Evolutionary conservation across 2,329 filamentous ascomycete species (phyloP), one percentile per base, ranked within the genome.

Genomic region (Trichoderma atroviride): DNA sequence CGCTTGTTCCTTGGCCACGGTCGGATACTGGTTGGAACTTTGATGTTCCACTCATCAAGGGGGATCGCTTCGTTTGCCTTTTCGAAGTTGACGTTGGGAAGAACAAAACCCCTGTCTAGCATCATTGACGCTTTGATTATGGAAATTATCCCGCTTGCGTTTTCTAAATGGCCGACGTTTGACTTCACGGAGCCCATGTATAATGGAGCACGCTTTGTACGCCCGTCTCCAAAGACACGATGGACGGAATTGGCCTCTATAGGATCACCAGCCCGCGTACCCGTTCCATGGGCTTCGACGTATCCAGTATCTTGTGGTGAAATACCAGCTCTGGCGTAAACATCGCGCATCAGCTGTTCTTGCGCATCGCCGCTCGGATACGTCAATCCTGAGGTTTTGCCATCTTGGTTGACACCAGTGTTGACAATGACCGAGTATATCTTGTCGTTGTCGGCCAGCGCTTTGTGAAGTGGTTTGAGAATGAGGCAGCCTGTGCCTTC

Each of bases 401-500:
- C 88, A 73, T 90, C 88, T 71, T 85, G 83, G 73, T 88, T 88
- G 58, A 83, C 78, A 3, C 82, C 84, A 4, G 82, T 85, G 19
- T 81, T 83, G 33, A 79, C 79, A 62, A 89, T 85, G 40, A 87
- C 78, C 14, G 84, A 84, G 47, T 83, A 79, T 69, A 87, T 85
- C 2, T 82, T 80, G 73, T 90, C 87, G 29, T 85, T 85, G 71
- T 88, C 87, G 53, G 75, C 77, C 29, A 88, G 74, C 2, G 88
- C 88, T 69, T 86, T 81, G 40, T 83, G 81, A 0, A 90, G 79
- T 0, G 82, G 83, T 78, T 90, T 90, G 14, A 91, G 75, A 13
- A 89, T 75, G 3, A 91, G 72, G 61, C 85, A 81, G 7, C 81
- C 86, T 24, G 84, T 83, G 4, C 87, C 88, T 72, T 91, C 88